These are phyloP conservation scores for Teratosphaeria epicoccoides DNA, from an alignment of 2,329 filamentous ascomycete species.

Conservation along the genomic window DNA sequence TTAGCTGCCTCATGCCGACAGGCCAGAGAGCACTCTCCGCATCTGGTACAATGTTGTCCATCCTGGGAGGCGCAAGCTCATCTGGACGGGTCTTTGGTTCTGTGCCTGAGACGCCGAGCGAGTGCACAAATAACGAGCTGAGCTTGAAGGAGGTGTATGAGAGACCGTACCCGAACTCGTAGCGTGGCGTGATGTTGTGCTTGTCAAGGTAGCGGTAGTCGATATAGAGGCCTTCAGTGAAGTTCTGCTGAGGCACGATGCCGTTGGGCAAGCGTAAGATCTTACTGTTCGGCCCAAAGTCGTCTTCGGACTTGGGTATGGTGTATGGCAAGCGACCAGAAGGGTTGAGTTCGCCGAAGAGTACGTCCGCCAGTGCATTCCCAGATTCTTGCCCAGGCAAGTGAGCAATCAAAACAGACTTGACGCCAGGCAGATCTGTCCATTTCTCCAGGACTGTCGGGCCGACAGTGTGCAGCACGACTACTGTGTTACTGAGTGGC, in stretches of 20 bases:
- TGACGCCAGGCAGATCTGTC: conserved; percentile 66
- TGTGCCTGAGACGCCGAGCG: conserved; percentile 23
- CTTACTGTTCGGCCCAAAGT: conserved; percentile 64
- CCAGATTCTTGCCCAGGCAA: conserved; percentile 81
- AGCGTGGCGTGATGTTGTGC: conserved; percentile 60
- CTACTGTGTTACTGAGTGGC: conserved; percentile 53
- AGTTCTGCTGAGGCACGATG: conserved; percentile 68
- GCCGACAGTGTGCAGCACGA: conserved; percentile 77
- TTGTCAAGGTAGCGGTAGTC: conserved; percentile 89
- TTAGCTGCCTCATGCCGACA: conserved; percentile 46
- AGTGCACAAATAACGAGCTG: conserved; percentile 39
- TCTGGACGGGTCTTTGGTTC: conserved; percentile 27
- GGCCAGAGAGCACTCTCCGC: conserved; percentile 52
- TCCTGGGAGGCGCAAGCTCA: conserved; percentile 42
- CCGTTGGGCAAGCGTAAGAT: conserved; percentile 60
- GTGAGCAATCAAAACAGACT: conserved; percentile 72
- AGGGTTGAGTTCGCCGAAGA: conserved; percentile 68
- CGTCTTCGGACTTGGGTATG: conserved; percentile 60
- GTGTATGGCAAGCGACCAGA: conserved; percentile 84
- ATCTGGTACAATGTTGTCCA: conserved; percentile 45
- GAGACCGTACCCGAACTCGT: conserved; percentile 77
- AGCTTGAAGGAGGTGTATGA: conserved; percentile 68
- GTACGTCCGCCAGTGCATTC: conserved; percentile 65
- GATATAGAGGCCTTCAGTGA: conserved; percentile 71
- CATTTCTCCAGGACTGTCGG: conserved; percentile 71